Evolutionary conservation across 345 rosid species (phyloP).

Genomic region (Cardiospermum halicacabum): DNA sequence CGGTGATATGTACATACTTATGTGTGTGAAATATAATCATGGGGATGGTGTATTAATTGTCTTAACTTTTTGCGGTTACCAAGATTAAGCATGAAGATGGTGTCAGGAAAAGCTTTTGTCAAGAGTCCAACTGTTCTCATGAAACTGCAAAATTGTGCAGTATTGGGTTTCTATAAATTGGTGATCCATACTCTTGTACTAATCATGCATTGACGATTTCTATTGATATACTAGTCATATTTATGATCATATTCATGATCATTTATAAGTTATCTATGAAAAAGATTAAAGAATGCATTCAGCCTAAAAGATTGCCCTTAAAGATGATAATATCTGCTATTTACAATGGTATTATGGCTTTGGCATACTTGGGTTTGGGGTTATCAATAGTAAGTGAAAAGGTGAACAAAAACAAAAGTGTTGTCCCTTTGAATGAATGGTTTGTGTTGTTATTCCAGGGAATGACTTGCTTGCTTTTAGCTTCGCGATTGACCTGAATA

Average conservation of each 20-base stretch:
- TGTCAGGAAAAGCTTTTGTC: conserved; percentile 25
- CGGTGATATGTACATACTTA: no score
- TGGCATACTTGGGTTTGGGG: conserved; percentile 28
- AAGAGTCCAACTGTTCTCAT: conserved; percentile 15
- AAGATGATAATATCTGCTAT: conserved; percentile 18
- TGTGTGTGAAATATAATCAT: no score
- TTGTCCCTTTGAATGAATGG: conserved; percentile 32
- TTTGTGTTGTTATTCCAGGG: conserved; percentile 26
- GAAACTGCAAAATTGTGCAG: conserved; percentile 12
- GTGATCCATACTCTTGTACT: conserved; percentile 27
- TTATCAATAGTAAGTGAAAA: conserved; percentile 24
- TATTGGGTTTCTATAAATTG: conserved; percentile 13
- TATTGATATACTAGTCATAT: conserved; percentile 25
- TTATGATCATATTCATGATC: conserved; percentile 15
- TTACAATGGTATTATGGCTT: conserved; percentile 28
- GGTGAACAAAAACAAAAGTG: conserved; percentile 7
- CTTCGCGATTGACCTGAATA: conserved; percentile 19
- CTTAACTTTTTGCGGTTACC: no score
- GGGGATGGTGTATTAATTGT: no score
- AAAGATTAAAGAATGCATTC: conserved; percentile 6
- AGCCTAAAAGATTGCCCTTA: conserved; percentile 2
- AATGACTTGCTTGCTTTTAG: conserved; percentile 31
- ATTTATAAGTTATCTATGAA: conserved; percentile 7
- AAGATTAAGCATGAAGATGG: conserved; percentile 14
- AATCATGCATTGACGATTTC: conserved; percentile 27